Base-by-base conservation (phyloP, 2,329 filamentous ascomycete genomes). In the Polytolypa hystricis region DNA sequence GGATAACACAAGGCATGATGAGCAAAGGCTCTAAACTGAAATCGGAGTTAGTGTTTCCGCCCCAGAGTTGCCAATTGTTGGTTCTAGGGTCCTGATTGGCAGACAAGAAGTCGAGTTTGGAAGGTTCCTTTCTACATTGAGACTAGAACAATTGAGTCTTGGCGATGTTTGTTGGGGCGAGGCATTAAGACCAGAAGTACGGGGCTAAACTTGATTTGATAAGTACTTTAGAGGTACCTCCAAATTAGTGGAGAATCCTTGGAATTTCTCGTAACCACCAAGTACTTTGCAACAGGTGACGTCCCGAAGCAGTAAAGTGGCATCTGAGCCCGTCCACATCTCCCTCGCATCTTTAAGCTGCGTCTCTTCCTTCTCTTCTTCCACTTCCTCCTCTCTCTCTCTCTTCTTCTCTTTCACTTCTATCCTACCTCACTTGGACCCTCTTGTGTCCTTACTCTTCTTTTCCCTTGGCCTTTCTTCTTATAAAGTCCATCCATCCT, bases 291-390 rank as follows among this genome's bases (percentile, higher is more conserved):
- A n/a, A n/a, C n/a, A n/a, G n/a, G n/a, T n/a, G n/a, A n/a, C n/a
- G n/a, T n/a, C 28, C 28, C 11, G 14, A 16, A 30, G 28, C 28
- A 4, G 3, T 16, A 10, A 12, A 30, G 28, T 14, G 14, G 9
- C 29, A 14, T 16, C 33, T 37, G 26, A 30, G 34, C 37, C 19
- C 41, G 17, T 36, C 23, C 33, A 35, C 33, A 35, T 35, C 27
- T 46, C 42, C 40, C 42, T 40, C 35, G 30, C 40, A 35, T 38
- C 38, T 33, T 38, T 37, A 30, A 29, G 34, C 33, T 41, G 37
- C 25, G 42, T 40, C 39, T 40, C 42, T 37, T 41, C 34, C 42
- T 39, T 29, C 30, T 37, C 36, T 35, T 47, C 42, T 45, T 44
- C 42, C 19, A 35, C 27, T 33, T 44, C 42, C 25, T 38, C 41